Evolutionary conservation across 208 protist genomes (phyloP).

Genomic region (Lotmaria passim): DNA sequence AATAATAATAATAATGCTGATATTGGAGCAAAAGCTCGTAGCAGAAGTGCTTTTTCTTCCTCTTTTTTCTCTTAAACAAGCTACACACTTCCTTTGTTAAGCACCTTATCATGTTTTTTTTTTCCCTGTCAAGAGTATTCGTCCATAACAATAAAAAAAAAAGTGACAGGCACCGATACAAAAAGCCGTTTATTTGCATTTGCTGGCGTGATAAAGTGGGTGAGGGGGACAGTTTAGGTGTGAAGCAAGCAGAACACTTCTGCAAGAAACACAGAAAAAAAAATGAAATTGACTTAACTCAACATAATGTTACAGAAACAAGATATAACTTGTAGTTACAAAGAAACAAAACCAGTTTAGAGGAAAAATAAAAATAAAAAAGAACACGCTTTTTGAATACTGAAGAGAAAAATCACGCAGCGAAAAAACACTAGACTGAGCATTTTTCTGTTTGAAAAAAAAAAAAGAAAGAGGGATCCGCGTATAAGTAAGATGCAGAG

Average conservation of each 20-base stretch:
- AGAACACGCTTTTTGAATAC: constrained; percentile 20
- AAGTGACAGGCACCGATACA: not conserved
- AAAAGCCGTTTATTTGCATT: too few relatives aligned
- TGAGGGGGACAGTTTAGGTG: too few relatives aligned
- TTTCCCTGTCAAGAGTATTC: constrained; percentile 10
- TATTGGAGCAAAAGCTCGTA: too few relatives aligned
- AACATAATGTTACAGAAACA: constrained; percentile 16
- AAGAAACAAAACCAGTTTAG: not conserved
- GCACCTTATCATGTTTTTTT: not conserved
- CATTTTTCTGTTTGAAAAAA: not conserved
- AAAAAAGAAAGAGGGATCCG: not conserved
- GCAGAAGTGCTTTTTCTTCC: too few relatives aligned
- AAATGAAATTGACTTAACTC: not conserved
- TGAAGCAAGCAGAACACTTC: too few relatives aligned
- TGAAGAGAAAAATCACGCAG: constrained; percentile 25
- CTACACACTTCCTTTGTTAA: not conserved
- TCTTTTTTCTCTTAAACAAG: constrained; percentile 1
- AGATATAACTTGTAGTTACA: too few relatives aligned
- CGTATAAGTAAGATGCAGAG: not conserved
- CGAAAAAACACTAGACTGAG: not conserved
- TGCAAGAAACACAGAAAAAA: not conserved
- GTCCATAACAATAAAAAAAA: not conserved
- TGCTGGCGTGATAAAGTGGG: too few relatives aligned
- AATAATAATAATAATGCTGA: too few relatives aligned
- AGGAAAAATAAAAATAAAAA: constrained; percentile 11